Evolutionary conservation across 2,329 filamentous ascomycete species (phyloP).

Genomic region (Cladophialophora psammophila): DNA sequence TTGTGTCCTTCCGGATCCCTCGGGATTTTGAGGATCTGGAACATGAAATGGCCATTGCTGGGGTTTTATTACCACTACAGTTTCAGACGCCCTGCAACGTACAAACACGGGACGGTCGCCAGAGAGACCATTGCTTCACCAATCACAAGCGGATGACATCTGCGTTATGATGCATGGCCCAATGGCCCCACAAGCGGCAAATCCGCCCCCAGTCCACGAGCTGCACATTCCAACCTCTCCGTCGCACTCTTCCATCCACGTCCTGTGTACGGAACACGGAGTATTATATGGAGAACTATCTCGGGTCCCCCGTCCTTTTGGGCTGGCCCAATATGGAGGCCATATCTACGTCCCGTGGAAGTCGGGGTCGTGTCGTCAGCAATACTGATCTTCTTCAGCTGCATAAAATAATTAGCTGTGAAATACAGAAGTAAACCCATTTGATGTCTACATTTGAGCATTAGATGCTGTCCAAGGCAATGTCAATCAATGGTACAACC

Average conservation of each 20-base stretch:
- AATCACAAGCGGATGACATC: constrained; percentile 3
- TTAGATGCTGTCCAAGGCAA: too few relatives aligned
- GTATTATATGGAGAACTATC: too few relatives aligned
- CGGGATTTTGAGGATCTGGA: not conserved
- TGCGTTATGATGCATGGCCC: constrained; percentile 7
- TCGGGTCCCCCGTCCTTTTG: too few relatives aligned
- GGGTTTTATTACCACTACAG: not conserved
- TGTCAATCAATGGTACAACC: too few relatives aligned
- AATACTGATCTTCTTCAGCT: too few relatives aligned
- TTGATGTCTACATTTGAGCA: too few relatives aligned
- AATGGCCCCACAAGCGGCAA: not conserved
- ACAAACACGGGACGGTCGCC: not conserved
- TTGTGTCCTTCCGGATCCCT: not conserved
- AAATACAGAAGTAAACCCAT: too few relatives aligned
- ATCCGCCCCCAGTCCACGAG: not conserved
- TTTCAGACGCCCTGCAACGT: not conserved
- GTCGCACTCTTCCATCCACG: not conserved
- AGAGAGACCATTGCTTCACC: constrained; percentile 10
- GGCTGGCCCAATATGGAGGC: too few relatives aligned
- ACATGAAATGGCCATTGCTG: not conserved
- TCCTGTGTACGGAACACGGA: too few relatives aligned
- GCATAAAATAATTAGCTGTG: too few relatives aligned
- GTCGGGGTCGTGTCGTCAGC: too few relatives aligned
- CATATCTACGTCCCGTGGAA: too few relatives aligned
- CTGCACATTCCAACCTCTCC: not conserved